Evolutionary conservation across 1,284 basidiomycete species (phyloP).

Genomic region (Meira nashicola): DNA sequence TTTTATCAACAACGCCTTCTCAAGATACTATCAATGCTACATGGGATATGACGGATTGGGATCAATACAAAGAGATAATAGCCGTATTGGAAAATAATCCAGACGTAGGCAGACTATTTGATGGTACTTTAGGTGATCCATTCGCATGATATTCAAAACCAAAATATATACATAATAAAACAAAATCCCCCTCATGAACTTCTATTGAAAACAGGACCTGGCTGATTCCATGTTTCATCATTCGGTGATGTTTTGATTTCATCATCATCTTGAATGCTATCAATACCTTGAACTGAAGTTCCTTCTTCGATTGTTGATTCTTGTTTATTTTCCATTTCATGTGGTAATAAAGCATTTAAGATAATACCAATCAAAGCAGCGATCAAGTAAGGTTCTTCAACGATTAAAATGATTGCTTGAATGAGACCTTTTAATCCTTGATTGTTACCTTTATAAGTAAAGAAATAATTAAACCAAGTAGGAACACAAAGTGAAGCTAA

Average conservation of each 20-base stretch:
- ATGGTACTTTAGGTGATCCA: conserved; percentile 26
- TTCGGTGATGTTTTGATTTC: too few species aligned
- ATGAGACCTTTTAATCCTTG: conserved; percentile 18
- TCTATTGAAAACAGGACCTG: background rate
- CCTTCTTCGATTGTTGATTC: too few species aligned
- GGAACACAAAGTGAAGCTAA: conserved; percentile 20
- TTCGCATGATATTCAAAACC: background rate
- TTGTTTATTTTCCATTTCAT: conserved; percentile 6
- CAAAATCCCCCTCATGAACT: background rate
- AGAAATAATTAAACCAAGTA: conserved; percentile 26
- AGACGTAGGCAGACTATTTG: conserved; percentile 33
- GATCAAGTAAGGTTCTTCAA: conserved; percentile 28
- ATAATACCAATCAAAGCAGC: conserved; percentile 19
- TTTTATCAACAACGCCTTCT: background rate
- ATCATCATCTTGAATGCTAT: too few species aligned
- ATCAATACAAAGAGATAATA: conserved; percentile 26
- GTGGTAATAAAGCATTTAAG: conserved; percentile 21
- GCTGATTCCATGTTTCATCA: background rate
- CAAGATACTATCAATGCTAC: background rate
- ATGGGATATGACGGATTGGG: conserved; percentile 14
- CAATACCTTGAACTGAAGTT: too few species aligned
- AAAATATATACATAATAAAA: background rate
- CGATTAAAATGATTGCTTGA: conserved; percentile 23
- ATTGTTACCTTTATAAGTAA: conserved; percentile 20
- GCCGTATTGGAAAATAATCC: conserved; percentile 28